These are phyloP conservation scores for Circinella minor DNA, from an alignment of 371 early-diverging fungal species.

Conservation along the genomic window DNA sequence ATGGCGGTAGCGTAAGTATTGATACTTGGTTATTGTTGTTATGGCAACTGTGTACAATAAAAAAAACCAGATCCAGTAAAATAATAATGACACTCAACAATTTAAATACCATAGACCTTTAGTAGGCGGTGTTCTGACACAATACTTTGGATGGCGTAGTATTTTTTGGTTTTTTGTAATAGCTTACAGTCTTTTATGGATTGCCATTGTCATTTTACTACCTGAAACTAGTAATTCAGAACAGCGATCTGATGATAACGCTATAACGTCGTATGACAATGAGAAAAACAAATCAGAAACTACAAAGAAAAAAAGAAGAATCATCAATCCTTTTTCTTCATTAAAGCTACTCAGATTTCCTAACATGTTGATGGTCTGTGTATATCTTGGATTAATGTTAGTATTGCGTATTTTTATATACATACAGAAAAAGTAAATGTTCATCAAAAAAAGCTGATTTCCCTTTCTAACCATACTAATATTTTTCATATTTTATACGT, in stretches of 20 bases:
- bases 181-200: conserved; percentile 26
- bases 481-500: not conserved
- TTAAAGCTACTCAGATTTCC: conserved; percentile 33
- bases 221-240: conserved; percentile 34
- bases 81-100: no score
- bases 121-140: conserved; percentile 47
- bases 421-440: not conserved
- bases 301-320: not conserved
- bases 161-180: conserved; percentile 41
- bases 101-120: conserved; percentile 29
- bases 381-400: conserved; percentile 42
- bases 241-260: conserved; percentile 7
- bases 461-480: not conserved
- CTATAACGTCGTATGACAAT: no score
- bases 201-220: conserved; percentile 37
- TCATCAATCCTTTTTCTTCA: conserved; percentile 38
- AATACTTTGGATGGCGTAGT: conserved; percentile 52
- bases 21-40: no score
- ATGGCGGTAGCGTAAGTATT: conserved; percentile 38
- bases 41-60: not conserved
- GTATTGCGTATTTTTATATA: conserved; percentile 5
- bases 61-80: not conserved
- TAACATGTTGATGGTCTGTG: conserved; percentile 32
- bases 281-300: not conserved
- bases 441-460: no score